Base-by-base conservation (phyloP, 768 basidiomycete species). In the Mycena floridula region DNA sequence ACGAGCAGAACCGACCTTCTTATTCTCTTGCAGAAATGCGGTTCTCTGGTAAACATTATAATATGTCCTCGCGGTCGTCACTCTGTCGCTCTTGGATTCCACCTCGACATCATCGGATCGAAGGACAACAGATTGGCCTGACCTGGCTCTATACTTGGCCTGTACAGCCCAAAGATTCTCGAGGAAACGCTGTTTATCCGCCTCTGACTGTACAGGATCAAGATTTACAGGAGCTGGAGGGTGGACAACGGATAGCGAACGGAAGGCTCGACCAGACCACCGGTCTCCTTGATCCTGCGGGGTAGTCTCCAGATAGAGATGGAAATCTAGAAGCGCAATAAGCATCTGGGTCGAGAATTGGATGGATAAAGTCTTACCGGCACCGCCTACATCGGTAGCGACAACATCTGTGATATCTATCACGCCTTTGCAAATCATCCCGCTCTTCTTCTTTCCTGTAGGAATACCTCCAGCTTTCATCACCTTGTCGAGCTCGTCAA, bases 161-260 rank as follows among this genome's bases (percentile, higher is more conserved):
- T 97, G 93, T 20, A 82, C 82, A 35, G 75, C 75, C 93, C 93
- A 97, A 9, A 97, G 64, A 58, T 91, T 92, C 51, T 91, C 82
- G 25, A 97, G 63, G 58, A 97, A 97, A 7, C 85, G 77, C 30
- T 73, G 73, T 62, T 94, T 95, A 59, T 88, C 86, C 6, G 58
- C 59, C 45, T 78, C 73, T 4, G 81, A 77, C 43, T 77, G 73
- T 0, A 67, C 63, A 15, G 86, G 85, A 55, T 91, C 85, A 25
- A 85, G 58, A 46, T 81, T 79, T 36, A 77, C 58, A 0, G 83
- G 70, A 25, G 74, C 65, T 23, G 89, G 87, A 2, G 91, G 89
- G 45, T 79, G 76, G 7, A 92, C 89, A 6, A 85, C 84, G 3
- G 82, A 76, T 44, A 86, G 70, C 1, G 84, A 77, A 20, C 96